phyloP scores from a whole-genome alignment of 192 early-diverging fungal genomes.

The Spizellomyces punctatus region DNA sequence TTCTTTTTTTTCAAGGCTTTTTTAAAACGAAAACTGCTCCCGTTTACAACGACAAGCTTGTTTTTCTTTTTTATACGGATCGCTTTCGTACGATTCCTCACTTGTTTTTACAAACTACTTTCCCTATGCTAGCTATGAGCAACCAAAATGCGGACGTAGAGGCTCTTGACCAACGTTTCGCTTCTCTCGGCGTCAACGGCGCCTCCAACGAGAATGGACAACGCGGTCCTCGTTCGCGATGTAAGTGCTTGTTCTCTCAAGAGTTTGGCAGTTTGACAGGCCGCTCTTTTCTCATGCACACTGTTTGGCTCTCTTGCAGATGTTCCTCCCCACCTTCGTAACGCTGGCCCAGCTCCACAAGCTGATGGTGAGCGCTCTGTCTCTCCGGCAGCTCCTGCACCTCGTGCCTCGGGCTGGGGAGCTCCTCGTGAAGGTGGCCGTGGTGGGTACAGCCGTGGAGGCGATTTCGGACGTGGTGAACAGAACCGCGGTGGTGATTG shows the following conservation, averaged over 20 bases:
- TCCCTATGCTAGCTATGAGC: constrained; percentile 19
- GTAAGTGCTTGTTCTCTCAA: background rate
- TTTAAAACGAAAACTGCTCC: too few species aligned
- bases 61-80: too few species aligned
- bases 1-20: too few species aligned
- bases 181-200: constrained; percentile 18
- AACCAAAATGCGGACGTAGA: constrained; percentile 16
- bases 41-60: too few species aligned
- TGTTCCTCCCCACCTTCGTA: constrained; percentile 26
- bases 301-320: background rate
- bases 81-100: too few species aligned
- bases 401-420: background rate
- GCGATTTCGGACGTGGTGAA: too few species aligned
- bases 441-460: background rate
- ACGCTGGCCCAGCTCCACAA: background rate
- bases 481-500: background rate
- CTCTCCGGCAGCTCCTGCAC: background rate
- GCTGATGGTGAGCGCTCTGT: background rate
- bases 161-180: constrained; percentile 30
- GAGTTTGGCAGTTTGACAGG: background rate
- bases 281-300: background rate
- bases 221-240: background rate
- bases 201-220: constrained; percentile 19
- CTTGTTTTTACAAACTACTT: background rate
- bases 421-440: background rate